Base-by-base conservation (phyloP, 306 rosid species). In the Potentilla sterilis region DNA sequence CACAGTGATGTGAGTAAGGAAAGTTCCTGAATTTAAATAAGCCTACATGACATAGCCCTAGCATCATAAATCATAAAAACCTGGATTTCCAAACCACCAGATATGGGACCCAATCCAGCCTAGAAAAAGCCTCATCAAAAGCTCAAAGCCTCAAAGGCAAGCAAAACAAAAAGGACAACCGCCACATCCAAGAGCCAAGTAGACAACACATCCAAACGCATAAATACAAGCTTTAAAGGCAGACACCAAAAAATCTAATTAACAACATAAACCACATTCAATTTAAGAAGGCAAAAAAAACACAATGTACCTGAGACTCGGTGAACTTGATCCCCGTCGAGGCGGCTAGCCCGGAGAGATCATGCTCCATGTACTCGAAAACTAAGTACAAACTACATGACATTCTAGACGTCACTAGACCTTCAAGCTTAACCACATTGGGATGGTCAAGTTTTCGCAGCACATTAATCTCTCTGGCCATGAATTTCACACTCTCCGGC, bases 351-450 rank as follows among this genome's bases (percentile, higher is more conserved):
- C 99, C 99, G 2, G 99, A 89, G 62, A 95, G 99, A 87, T 95
- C 99, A 72, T 95, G 99, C 81, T 92, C 99, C 99, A 95, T 95
- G 77, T 95, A 95, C 80, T 95, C 96, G 47, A 95, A 95, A 21
- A 95, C 92, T 80, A 95, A 85, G 88, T 95, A 95, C 67, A 95
- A 91, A 78, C 99, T 95, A 55, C 97, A 92, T 38, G 99, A 92
- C 97, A 95, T 95, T 90, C 99, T 88, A 11, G 99, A 95, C 79
- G 99, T 95, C 63, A 91, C 99, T 69, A 95, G 80, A 3, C 99
- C 99, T 81, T 95, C 93, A 13, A 95, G 99, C 89, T 92, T 95
- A 66, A 95, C 63, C 70, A 95, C 96, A 89, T 95, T 95, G 64
- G 99, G 99, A 78, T 95, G 99, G 83, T 95, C 99, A 79, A 95